Percentiles rank a stretch among this genome's conserved stretches.
These are phyloP conservation scores for Stevia rebaudiana DNA, from an alignment of 140 eudicot species.

Conservation along the genomic window DNA sequence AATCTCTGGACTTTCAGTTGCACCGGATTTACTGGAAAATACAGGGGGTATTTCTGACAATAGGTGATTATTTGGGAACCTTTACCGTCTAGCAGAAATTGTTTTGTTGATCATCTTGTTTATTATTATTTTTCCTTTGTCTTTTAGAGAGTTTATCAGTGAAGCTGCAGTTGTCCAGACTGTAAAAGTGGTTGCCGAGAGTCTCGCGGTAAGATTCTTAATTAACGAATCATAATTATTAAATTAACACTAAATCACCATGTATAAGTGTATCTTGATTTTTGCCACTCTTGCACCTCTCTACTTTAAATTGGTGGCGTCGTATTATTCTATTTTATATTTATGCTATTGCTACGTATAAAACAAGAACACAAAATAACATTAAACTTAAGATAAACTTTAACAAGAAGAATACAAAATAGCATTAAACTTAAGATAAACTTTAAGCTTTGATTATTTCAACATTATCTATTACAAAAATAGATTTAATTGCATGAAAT, in stretches of 20 bases:
- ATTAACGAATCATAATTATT: not conserved
- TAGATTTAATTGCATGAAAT: no score
- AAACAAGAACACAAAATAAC: no score
- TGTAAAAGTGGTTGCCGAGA: constrained; percentile 79
- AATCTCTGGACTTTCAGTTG: constrained; percentile 65
- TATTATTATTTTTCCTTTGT: not conserved
- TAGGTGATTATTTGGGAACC: constrained; percentile 40
- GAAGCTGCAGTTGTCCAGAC: constrained; percentile 63
- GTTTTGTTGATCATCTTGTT: not conserved
- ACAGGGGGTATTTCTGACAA: constrained; percentile 68
- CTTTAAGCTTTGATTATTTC: no score
- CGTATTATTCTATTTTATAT: no score
- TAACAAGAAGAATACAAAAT: no score
- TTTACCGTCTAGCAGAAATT: not conserved
- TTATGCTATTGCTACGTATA: no score
- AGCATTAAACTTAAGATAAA: no score
- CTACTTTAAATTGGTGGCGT: no score
- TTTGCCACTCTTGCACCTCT: no score
- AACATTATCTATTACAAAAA: no score
- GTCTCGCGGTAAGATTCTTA: constrained; percentile 65
- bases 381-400: no score
- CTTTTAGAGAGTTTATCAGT: constrained; percentile 42
- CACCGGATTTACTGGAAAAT: constrained; percentile 68
- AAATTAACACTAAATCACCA: not conserved
- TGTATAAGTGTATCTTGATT: no score